Conservation (phyloP, 257 asterid genomes). For the Scutellaria barbata region DNA sequence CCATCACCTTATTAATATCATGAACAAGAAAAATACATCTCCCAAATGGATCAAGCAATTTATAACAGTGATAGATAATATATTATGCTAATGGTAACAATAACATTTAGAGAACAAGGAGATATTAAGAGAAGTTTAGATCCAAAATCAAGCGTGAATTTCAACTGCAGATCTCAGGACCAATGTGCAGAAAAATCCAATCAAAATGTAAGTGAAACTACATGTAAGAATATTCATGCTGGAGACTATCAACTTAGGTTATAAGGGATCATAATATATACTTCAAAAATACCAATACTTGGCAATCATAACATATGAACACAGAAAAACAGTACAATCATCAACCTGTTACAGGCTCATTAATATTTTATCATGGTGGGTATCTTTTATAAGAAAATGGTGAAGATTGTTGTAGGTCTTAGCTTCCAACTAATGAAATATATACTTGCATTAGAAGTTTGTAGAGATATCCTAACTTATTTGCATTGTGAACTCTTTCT, state of each 20-base stretch:
- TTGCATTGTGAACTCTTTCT: background rate
- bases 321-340: background rate
- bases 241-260: conserved; percentile 6
- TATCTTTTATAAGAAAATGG: conserved; percentile 11
- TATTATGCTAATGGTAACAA: conserved; percentile 21
- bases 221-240: conserved; percentile 9
- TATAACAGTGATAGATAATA: conserved; percentile 9
- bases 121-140: conserved; percentile 82
- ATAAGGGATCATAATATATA: conserved; percentile 6
- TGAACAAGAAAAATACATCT: conserved; percentile 26
- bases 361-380: conserved; percentile 4
- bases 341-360: conserved; percentile 15
- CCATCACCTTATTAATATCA: too few relatives aligned
- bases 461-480: conserved; percentile 7
- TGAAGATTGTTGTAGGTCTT: background rate
- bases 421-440: conserved; percentile 21
- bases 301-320: background rate
- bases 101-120: conserved; percentile 29
- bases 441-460: background rate
- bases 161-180: conserved; percentile 96
- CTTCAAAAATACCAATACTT: background rate
- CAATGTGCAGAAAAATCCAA: conserved; percentile 67
- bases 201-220: conserved; percentile 33
- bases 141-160: conserved; percentile 90
- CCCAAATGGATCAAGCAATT: conserved; percentile 15